Percentiles rank a stretch among this genome's conserved stretches.
Evolutionary conservation across 2,329 filamentous ascomycete species (phyloP).

Genomic region (Aspergillus ochraceoroseus): DNA sequence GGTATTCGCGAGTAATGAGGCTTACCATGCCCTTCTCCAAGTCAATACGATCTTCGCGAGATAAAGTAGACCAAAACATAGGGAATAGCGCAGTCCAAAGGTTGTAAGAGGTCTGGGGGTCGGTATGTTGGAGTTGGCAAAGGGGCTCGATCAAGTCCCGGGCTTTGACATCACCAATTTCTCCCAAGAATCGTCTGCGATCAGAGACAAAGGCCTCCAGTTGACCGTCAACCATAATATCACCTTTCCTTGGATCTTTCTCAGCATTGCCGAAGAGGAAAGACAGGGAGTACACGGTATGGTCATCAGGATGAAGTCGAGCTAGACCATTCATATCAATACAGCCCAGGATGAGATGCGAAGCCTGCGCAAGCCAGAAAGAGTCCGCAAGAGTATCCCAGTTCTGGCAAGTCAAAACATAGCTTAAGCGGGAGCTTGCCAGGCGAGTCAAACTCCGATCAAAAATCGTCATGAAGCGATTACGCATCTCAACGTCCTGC

Average conservation of each 20-base stretch:
- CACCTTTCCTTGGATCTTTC: conserved; percentile 60
- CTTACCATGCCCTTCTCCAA: conserved; percentile 87
- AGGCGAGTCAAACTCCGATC: conserved; percentile 91
- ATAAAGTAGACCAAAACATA: conserved; percentile 84
- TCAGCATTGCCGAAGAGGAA: conserved; percentile 68
- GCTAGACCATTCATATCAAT: conserved; percentile 77
- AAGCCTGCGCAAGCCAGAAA: conserved; percentile 95
- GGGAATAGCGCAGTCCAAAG: conserved; percentile 91
- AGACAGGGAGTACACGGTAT: conserved; percentile 69
- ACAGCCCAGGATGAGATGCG: conserved; percentile 84
- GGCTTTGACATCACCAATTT: conserved; percentile 79
- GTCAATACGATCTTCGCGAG: conserved; percentile 81
- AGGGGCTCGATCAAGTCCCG: conserved; percentile 87
- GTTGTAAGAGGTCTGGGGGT: conserved; percentile 73
- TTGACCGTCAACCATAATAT: conserved; percentile 72
- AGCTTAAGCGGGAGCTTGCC: conserved; percentile 79
- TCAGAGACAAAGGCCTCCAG: conserved; percentile 72
- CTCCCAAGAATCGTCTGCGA: conserved; percentile 76
- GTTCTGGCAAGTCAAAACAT: conserved; percentile 86
- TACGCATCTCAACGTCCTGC: conserved; percentile 92
- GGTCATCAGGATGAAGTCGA: conserved; percentile 77
- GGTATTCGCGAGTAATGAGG: conserved; percentile 89
- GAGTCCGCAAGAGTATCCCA: conserved; percentile 94
- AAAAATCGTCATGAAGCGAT: conserved; percentile 93
- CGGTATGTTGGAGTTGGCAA: conserved; percentile 84